Evolutionary conservation across 1,139 yeast species (phyloP), one percentile per base, ranked within the genome.

Genomic region (Lipomyces yarrowii): DNA sequence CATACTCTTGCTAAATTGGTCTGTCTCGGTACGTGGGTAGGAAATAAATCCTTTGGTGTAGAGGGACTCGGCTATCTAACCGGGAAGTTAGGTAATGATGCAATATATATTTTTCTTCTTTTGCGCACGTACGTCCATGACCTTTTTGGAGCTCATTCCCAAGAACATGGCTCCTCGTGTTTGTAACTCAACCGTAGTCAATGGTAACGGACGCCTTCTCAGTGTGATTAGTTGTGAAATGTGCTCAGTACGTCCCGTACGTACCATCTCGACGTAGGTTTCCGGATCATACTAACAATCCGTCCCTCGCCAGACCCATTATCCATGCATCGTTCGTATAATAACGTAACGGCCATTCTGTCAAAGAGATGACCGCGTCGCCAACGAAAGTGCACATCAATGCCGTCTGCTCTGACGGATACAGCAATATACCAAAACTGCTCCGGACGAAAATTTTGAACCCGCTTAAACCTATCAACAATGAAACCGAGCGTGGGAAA

Each of bases 21-120:
- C 98, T 0, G 99, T 96, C 76, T 96, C 99, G 0, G 99, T 96
- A 80, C 99, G 89, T 2, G 99, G 99, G 74, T 96, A 96, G 0
- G 98, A 92, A 3, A 96, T 81, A 73, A 86, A 91, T 0, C 99
- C 99, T 63, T 84, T 82, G 66, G 89, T 92, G 75, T 96, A 96
- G 35, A 96, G 81, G 70, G 84, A 85, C 77, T 96, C 99, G 0
- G 99, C 69, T 39, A 65, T 64, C 30, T 57, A 33, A 10, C 37
- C 21, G 30, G 4, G 4, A 42, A 42, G 48, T 42, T 42, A 42
- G 48, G n/a, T 5, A 42, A 7, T n/a, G 48, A 18, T 21, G 10
- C 10, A 8, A 10, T 42, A n/a, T n/a, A n/a, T n/a, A n/a, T 26
- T 26, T 26, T 26, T 26, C 4, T 26, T 26, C 3, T 26, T 26